phyloP scores from a whole-genome alignment of 768 basidiomycete genomes.

The Glaciozyma antarctica region DNA sequence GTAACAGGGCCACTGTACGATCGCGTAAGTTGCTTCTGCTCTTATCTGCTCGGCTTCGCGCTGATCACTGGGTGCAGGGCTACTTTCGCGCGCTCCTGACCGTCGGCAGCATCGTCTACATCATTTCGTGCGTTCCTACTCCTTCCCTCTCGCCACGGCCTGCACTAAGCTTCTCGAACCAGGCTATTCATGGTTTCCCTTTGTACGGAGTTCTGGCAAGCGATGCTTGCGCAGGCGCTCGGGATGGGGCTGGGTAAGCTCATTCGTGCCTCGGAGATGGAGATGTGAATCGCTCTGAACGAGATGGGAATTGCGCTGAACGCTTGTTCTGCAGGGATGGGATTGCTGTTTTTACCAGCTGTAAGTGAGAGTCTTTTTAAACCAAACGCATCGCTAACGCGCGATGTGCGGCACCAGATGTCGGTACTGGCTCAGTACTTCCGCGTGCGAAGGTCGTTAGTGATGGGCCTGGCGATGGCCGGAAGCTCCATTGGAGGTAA shows the following conservation, averaged over 20 bases:
- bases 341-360: conserved; percentile 50
- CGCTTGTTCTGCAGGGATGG: conserved; percentile 38
- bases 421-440: conserved; percentile 61
- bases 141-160: conserved; percentile 13
- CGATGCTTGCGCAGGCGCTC: conserved; percentile 50
- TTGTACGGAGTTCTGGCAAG: conserved; percentile 35
- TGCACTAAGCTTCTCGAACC: too few relatives aligned
- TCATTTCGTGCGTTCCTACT: conserved; percentile 17
- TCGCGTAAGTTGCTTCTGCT: conserved; percentile 4
- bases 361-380: too few relatives aligned
- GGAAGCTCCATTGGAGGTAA: conserved; percentile 55
- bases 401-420: conserved; percentile 34
- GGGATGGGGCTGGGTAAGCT: conserved; percentile 41
- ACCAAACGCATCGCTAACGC: too few relatives aligned
- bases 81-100: conserved; percentile 13
- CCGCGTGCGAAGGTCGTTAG: conserved; percentile 56
- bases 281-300: too few relatives aligned
- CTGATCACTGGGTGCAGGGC: neutral
- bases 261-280: too few relatives aligned
- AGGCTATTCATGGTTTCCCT: conserved; percentile 24
- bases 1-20: conserved; percentile 36
- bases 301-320: too few relatives aligned
- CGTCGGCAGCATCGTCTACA: conserved; percentile 43
- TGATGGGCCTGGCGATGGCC: conserved; percentile 58
- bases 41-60: too few relatives aligned